Conservation (phyloP, 768 basidiomycete genomes). For the Lactarius hatsudake region DNA sequence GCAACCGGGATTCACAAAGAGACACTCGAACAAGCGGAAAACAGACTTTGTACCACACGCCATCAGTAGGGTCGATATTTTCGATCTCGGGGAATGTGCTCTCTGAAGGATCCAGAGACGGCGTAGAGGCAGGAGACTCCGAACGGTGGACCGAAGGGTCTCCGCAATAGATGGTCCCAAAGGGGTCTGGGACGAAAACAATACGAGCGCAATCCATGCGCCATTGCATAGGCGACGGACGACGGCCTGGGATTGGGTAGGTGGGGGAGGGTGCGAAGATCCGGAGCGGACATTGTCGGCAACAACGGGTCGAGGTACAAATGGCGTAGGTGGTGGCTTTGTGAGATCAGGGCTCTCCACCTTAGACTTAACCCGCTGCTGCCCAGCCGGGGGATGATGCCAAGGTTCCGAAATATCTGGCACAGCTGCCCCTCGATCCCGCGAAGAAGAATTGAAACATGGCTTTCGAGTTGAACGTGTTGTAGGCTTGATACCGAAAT, state of each 20-base stretch:
- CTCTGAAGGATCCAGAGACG: conserved; percentile 30
- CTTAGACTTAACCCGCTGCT: conserved; percentile 93
- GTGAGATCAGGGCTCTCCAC: conserved; percentile 87
- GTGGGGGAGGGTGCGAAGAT: conserved; percentile 6
- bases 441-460: conserved; percentile 95
- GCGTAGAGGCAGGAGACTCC: conserved; percentile 35
- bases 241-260: conserved; percentile 1
- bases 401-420: conserved; percentile 97
- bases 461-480: conserved; percentile 95
- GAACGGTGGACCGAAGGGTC: conserved; percentile 18
- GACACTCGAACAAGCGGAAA: conserved; percentile 59
- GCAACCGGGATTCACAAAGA: conserved; percentile 66
- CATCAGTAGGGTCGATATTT: conserved; percentile 95
- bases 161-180: conserved; percentile 16
- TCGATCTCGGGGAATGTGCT: conserved; percentile 63
- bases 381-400: conserved; percentile 95
- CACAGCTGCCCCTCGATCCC: conserved; percentile 96
- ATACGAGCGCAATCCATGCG: conserved; percentile 8
- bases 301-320: conserved; percentile 20
- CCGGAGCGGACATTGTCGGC: conserved; percentile 18
- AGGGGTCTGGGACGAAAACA: conserved; percentile 17
- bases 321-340: conserved; percentile 36
- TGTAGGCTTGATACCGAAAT: conserved; percentile 84
- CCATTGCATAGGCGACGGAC: conserved; percentile 8
- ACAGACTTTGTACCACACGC: conserved; percentile 78